Evolutionary conservation across 257 asterid species (phyloP).

Genomic region (Penstemon barbatus): DNA sequence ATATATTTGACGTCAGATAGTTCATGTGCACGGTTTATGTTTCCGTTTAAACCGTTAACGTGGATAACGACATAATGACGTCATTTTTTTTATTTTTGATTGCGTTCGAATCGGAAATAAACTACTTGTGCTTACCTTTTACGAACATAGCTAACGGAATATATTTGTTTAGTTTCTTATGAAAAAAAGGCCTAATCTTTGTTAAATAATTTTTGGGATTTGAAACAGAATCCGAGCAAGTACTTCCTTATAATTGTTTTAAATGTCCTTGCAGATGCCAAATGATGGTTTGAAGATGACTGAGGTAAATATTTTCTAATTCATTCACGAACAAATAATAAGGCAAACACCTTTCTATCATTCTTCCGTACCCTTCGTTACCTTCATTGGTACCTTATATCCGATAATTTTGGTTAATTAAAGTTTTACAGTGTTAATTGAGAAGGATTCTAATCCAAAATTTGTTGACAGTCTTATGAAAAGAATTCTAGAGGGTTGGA

Average conservation of each 20-base stretch:
- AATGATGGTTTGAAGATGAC: conserved; percentile 61
- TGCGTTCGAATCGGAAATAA: neutral
- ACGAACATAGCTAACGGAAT: neutral
- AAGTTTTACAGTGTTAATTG: conserved; percentile 22
- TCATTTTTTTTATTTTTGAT: neutral
- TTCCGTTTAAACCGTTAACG: neutral
- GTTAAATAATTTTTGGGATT: neutral
- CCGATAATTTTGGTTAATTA: neutral
- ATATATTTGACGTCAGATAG: neutral
- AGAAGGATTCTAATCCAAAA: conserved; percentile 27
- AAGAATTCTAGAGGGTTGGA: conserved; percentile 88
- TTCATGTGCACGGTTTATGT: conserved; percentile 6
- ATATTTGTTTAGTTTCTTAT: neutral
- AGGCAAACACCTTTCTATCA: conserved; percentile 5
- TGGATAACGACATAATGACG: neutral
- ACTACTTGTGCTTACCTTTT: neutral
- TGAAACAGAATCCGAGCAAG: neutral
- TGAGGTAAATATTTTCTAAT: conserved; percentile 53
- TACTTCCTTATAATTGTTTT: conserved; percentile 24
- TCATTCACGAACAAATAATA: neutral
- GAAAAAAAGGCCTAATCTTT: neutral
- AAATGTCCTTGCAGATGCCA: conserved; percentile 56
- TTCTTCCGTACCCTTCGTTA: neutral
- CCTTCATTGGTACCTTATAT: conserved; percentile 7
- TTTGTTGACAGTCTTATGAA: conserved; percentile 62